phyloP scores from a whole-genome alignment of 192 early-diverging fungal species.

The Helicostylum pulchrum region DNA sequence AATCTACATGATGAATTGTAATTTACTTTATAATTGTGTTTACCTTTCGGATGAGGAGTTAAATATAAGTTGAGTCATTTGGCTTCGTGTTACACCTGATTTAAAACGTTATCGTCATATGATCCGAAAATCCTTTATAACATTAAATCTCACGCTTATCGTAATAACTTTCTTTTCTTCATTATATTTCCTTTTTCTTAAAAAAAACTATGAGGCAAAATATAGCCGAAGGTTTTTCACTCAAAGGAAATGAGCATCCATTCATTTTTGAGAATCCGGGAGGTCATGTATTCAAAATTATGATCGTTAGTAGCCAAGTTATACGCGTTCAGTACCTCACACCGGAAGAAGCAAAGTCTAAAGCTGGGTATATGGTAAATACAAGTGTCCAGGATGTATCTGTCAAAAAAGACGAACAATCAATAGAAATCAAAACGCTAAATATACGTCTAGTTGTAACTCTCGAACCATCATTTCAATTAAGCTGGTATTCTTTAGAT shows the following conservation, averaged over 20 bases:
- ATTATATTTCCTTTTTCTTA: neutral
- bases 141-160: neutral
- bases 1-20: too few relatives aligned
- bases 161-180: neutral
- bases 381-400: neutral
- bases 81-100: neutral
- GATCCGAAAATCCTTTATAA: neutral
- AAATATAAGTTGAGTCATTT: too few relatives aligned
- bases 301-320: neutral
- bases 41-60: too few relatives aligned
- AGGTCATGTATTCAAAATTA: conserved; percentile 5
- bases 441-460: neutral
- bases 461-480: neutral
- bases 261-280: conserved; percentile 6
- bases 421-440: conserved; percentile 9
- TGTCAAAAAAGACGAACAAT: neutral
- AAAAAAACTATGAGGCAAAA: conserved; percentile 11
- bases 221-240: conserved; percentile 10
- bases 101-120: neutral
- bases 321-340: conserved; percentile 7
- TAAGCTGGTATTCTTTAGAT: neutral
- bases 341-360: too few relatives aligned
- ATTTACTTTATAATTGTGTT: too few relatives aligned
- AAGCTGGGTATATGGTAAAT: neutral
- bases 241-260: neutral